These are phyloP conservation scores for Pyrus pyrifolia DNA, from an alignment of 306 rosid genomes.

Conservation along the genomic window DNA sequence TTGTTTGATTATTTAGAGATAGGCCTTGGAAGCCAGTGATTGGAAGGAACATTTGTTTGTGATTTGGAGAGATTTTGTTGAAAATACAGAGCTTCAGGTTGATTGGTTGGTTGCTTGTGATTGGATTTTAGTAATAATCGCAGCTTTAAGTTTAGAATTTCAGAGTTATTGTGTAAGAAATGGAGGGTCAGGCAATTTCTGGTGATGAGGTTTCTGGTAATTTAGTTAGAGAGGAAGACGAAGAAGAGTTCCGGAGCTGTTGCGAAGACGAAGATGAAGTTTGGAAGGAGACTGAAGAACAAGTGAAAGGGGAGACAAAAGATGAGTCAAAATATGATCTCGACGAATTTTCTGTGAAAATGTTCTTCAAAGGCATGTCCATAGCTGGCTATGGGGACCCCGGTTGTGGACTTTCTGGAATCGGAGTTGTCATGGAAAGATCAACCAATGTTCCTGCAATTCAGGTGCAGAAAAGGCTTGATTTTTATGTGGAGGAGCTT, in stretches of 20 bases:
- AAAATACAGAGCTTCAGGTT: conserved; percentile 13
- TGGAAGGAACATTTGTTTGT: conserved; percentile 8
- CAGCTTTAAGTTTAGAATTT: conserved; percentile 5
- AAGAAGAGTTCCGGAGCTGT: conserved; percentile 90
- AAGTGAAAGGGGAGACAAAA: conserved; percentile 41
- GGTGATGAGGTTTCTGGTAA: conserved; percentile 25
- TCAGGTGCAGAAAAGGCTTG: conserved; percentile 85
- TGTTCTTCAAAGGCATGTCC: conserved; percentile 87
- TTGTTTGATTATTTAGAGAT: conserved; percentile 1
- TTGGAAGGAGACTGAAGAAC: conserved; percentile 62
- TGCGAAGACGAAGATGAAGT: conserved; percentile 58
- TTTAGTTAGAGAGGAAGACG: conserved; percentile 67
- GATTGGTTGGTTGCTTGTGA: conserved; percentile 25
- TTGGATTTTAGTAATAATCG: conserved; percentile 15
- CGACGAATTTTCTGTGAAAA: conserved; percentile 69
- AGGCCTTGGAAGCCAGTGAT: conserved; percentile 10
- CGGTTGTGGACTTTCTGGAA: conserved; percentile 69
- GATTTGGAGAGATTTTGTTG: conserved; percentile 7
- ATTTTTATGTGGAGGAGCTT: conserved; percentile 66
- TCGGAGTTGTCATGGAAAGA: conserved; percentile 89
- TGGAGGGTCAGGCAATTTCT: conserved; percentile 50
- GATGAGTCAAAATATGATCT: conserved; percentile 42
- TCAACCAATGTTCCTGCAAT: conserved; percentile 37
- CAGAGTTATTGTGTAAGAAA: conserved; percentile 17
- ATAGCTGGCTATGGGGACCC: conserved; percentile 56